Evolutionary conservation across 306 rosid species (phyloP).

Genomic region (Crataegus laevigata): DNA sequence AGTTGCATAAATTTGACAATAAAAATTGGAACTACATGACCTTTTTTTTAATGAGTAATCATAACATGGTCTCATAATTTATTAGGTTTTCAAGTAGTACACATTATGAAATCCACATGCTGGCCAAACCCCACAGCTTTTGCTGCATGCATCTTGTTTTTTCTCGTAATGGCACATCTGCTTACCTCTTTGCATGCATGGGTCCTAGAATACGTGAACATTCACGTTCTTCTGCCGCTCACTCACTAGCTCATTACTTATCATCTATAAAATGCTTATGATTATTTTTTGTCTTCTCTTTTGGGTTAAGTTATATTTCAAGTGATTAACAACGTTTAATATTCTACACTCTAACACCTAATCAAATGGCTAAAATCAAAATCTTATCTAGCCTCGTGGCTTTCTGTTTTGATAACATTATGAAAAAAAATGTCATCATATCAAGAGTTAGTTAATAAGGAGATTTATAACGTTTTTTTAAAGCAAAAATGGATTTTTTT

Average conservation of each 20-base stretch:
- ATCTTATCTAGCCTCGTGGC: neutral
- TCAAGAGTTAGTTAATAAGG: too few relatives aligned
- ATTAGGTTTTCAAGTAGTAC: neutral
- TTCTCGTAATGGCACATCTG: slow-evolving; percentile 16
- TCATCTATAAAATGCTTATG: neutral
- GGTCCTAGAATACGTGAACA: slow-evolving; percentile 4
- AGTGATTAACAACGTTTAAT: too few relatives aligned
- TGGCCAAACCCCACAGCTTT: neutral
- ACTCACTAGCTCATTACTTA: neutral
- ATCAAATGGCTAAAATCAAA: neutral
- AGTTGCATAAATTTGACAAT: too few relatives aligned
- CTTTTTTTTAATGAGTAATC: too few relatives aligned
- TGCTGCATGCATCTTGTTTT: neutral
- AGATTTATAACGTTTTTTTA: too few relatives aligned
- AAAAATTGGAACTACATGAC: too few relatives aligned
- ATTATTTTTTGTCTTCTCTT: neutral
- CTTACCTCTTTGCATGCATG: slow-evolving; percentile 19
- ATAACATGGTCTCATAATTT: neutral
- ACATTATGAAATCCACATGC: slow-evolving; percentile 1
- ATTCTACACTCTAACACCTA: too few relatives aligned
- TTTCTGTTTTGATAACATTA: too few relatives aligned
- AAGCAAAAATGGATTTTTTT: too few relatives aligned
- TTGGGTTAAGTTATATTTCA: neutral
- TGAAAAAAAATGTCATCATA: too few relatives aligned
- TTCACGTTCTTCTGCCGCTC: slow-evolving; percentile 24